Evolutionary conservation across 345 rosid species (phyloP).

Genomic region (Firmiana major): DNA sequence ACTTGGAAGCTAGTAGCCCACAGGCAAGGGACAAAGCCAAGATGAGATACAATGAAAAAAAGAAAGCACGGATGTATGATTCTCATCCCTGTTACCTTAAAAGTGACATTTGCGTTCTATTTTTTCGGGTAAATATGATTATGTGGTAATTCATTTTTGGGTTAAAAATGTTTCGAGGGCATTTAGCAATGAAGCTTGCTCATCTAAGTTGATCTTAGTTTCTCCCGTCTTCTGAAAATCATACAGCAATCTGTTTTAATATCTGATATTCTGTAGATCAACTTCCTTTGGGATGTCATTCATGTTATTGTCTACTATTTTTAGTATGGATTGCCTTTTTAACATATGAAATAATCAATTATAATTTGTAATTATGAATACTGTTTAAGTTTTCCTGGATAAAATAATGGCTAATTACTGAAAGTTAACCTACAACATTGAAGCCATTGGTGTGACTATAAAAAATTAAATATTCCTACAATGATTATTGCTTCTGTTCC

Average conservation of each 20-base stretch:
- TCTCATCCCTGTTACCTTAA: not conserved
- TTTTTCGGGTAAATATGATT: not conserved
- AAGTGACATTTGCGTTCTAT: not conserved
- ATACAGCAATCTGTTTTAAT: not conserved
- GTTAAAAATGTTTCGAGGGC: not conserved
- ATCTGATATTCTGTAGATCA: not conserved
- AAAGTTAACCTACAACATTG: not conserved
- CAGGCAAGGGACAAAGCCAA: constrained; percentile 74
- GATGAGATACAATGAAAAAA: constrained; percentile 82
- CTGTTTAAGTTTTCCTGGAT: not conserved
- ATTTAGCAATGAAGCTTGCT: not conserved
- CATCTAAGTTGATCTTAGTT: not conserved
- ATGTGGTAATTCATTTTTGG: not conserved
- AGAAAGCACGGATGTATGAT: constrained; percentile 59
- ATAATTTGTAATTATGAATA: not conserved
- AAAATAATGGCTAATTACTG: not conserved
- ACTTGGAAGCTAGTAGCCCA: constrained; percentile 49
- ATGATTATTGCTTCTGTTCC: not conserved
- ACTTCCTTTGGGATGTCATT: not conserved
- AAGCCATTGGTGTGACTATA: not conserved
- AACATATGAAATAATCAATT: not conserved
- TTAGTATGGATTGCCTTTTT: not conserved
- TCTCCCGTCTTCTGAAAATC: not conserved
- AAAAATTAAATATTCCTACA: not conserved
- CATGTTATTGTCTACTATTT: not conserved